phyloP scores from a whole-genome alignment of 768 basidiomycete species.

The Rhizopogon roseolus region DNA sequence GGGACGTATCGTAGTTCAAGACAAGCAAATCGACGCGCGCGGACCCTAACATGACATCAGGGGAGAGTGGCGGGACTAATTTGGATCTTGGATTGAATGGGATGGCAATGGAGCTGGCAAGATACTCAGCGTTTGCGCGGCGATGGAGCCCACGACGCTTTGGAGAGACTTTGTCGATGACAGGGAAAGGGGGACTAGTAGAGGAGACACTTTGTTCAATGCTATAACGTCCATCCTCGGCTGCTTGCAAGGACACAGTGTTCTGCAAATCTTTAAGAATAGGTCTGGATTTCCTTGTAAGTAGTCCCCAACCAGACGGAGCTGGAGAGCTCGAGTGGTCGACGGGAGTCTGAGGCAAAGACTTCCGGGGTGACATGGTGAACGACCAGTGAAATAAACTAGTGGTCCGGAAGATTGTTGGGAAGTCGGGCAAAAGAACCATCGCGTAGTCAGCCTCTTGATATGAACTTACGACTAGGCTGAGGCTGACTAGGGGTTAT shows the following conservation, averaged over 20 bases:
- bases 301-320: neutral
- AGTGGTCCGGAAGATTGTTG: neutral
- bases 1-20: neutral
- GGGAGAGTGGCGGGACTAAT: neutral
- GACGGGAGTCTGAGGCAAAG: neutral
- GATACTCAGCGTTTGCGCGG: neutral
- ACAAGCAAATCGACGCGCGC: neutral
- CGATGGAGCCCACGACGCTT: neutral
- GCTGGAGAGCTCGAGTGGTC: neutral
- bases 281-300: conserved; percentile 5
- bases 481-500: neutral
- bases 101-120: neutral
- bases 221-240: conserved; percentile 8
- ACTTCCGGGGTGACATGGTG: neutral
- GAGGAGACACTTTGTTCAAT: conserved; percentile 5
- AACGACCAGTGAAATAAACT: neutral
- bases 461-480: neutral
- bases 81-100: neutral
- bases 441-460: neutral
- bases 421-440: neutral
- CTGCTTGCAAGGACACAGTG: conserved; percentile 4
- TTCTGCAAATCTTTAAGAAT: conserved; percentile 15
- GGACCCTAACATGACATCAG: neutral
- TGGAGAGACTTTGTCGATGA: neutral
- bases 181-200: neutral